Evolutionary conservation across 371 early-diverging fungal genomes (phyloP).

Genomic region (Syncephalastrum contaminatum): DNA sequence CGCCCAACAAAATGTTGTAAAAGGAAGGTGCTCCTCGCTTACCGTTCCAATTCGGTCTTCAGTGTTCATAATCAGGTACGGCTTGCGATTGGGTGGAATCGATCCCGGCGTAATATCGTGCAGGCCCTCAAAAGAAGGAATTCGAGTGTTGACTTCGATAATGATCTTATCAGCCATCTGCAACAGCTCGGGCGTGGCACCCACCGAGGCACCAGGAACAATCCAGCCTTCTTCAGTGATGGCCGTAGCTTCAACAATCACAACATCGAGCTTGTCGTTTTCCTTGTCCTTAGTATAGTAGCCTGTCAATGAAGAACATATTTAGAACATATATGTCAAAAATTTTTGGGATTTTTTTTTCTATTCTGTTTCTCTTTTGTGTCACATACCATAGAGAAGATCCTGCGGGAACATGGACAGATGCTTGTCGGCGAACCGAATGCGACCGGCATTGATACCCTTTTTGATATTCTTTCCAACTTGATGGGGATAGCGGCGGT

Average conservation of each 20-base stretch:
- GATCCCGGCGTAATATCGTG: slow-evolving; percentile 45
- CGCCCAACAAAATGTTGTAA: slow-evolving; percentile 2
- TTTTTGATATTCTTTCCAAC: slow-evolving; percentile 53
- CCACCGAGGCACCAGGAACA: slow-evolving; percentile 55
- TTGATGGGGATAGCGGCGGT: slow-evolving; percentile 59
- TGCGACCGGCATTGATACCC: slow-evolving; percentile 52
- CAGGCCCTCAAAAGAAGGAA: slow-evolving; percentile 55
- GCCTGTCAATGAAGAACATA: slow-evolving; percentile 15
- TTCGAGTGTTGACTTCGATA: slow-evolving; percentile 54
- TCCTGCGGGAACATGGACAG: slow-evolving; percentile 58
- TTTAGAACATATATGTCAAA: neutral
- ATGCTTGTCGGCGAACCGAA: slow-evolving; percentile 60
- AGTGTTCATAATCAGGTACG: slow-evolving; percentile 46
- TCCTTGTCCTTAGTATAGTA: slow-evolving; percentile 50
- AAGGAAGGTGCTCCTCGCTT: slow-evolving; percentile 13
- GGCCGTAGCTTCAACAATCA: slow-evolving; percentile 56
- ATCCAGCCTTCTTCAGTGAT: slow-evolving; percentile 55
- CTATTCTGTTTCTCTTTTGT: neutral
- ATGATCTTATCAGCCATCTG: slow-evolving; percentile 57
- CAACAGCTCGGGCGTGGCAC: slow-evolving; percentile 53
- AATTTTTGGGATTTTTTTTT: neutral
- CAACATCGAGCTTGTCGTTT: slow-evolving; percentile 46
- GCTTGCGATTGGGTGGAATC: slow-evolving; percentile 48
- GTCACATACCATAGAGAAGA: slow-evolving; percentile 41
- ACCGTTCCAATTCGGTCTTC: slow-evolving; percentile 55